Evolutionary conservation across 495 filamentous ascomycete genomes (phyloP).

Genomic region (Podospora fimiseda): DNA sequence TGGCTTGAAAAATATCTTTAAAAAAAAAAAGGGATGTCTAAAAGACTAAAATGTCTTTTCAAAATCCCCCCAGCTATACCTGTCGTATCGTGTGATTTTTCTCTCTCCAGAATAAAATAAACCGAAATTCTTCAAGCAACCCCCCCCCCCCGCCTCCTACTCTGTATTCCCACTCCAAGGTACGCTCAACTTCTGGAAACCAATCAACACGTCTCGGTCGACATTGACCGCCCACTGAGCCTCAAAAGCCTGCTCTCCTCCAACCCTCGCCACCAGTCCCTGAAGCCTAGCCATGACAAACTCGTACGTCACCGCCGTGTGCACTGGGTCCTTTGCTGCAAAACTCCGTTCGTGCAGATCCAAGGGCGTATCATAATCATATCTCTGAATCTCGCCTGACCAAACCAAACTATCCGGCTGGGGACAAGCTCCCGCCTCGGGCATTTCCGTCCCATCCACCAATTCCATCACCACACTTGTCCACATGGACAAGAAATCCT

Average conservation of each 20-base stretch:
- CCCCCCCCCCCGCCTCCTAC: too few species aligned
- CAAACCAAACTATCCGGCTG: conserved; percentile 50
- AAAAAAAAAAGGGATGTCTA: too few species aligned
- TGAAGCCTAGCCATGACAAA: conserved; percentile 64
- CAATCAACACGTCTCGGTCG: conserved; percentile 67
- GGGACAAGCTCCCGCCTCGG: conserved; percentile 4
- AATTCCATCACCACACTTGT: conserved; percentile 19
- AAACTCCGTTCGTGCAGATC: conserved; percentile 44
- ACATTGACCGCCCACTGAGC: conserved; percentile 81
- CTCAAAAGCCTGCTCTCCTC: conserved; percentile 68
- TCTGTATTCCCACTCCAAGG: too few species aligned
- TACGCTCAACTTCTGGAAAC: conserved; percentile 45
- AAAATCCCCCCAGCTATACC: too few species aligned
- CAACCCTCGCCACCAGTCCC: conserved; percentile 57
- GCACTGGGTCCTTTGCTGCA: conserved; percentile 59
- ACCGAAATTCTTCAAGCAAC: too few species aligned
- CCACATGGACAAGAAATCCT: background rate
- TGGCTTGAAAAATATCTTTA: too few species aligned
- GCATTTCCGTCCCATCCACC: conserved; percentile 20
- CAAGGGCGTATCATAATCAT: conserved; percentile 64
- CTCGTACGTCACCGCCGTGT: conserved; percentile 59
- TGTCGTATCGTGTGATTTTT: too few species aligned
- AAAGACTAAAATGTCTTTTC: too few species aligned
- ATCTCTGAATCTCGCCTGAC: conserved; percentile 59
- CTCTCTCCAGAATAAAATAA: too few species aligned